Base-by-base conservation (phyloP, 805 yeast species). In the Yamadazyma paraphyllophila region DNA sequence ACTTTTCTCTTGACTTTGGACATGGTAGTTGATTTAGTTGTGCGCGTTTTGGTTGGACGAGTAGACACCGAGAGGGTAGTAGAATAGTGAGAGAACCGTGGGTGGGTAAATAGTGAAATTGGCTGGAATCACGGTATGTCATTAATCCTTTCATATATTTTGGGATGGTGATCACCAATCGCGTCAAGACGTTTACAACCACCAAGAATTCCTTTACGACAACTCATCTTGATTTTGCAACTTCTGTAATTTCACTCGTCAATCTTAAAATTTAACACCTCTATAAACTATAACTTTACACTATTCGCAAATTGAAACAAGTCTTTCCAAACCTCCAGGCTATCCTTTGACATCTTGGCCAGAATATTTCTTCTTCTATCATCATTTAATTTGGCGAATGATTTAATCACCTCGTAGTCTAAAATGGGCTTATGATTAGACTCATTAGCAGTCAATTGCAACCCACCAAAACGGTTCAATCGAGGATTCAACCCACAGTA, bases 401-500 rank as follows among this genome's bases (percentile, higher is more conserved):
- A 60, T 47, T 69, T 71, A 39, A 86, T 70, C 40, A 85, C 67
- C 35, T 77, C 81, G 51, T 76, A 77, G 54, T 86, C 92, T 44
- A 86, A 71, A 44, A 85, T 66, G 0, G 90, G 90, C 53, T 86
- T 79, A 43, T 74, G 66, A 12, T 77, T 73, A 27, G 66, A 51
- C 14, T 67, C 69, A 12, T 67, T 60, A 43, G 57, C 65, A 2
- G 65, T 52, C 25, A 65, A 51, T n/a, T 67, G 49, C 9, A 71
- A 60, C 2, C 77, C 77, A 11, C 71, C 74, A 42, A 78, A 62
- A 34, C 88, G 65, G 54, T 84, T 84, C 73, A 80, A 68, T 50
- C 78, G 74, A 2, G 96, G 96, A 60, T 92, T 94, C 52, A 94
- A 67, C 0, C 97, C 97, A 41, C 86, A 83, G 46, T 69, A 65